Evolutionary conservation across 2,329 filamentous ascomycete genomes (phyloP), one percentile per base, ranked within the genome.

Genomic region (Xenoacremonium recifei): DNA sequence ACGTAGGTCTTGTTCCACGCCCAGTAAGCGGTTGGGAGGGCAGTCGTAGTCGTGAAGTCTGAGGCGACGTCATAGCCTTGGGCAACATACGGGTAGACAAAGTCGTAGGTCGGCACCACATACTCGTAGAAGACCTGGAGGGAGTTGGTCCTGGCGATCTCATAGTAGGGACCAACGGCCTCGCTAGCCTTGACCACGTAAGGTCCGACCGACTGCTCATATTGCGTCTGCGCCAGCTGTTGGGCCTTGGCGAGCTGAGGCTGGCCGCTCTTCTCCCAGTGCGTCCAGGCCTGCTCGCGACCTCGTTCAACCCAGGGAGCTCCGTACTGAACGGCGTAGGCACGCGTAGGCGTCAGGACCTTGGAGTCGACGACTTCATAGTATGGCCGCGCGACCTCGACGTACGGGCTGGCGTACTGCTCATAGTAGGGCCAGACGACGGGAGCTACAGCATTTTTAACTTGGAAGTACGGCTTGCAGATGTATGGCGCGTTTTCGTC

Each of bases 381-480:
- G 67, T 97, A 96, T 1, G 92, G 92, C 46, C 79, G 81, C 25
- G 79, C 84, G 37, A 80, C 70, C 27, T 91, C 78, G 48, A 96
- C 80, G 60, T 96, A 93, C 3, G 89, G 88, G 5, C 85, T 86
- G 18, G 88, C 85, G 59, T 96, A 95, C 44, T 79, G 66, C 53
- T 92, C 72, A 66, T 96, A 97, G 68, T 95, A 95, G 3, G 91
- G 92, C 55, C 84, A 76, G 21, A 95, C 59, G 63, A 92, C 85
- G 4, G 93, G 93, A 19, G 80, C 69, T 45, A 91, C 71, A 43
- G 69, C 59, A 16, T 75, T 67, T 75, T 83, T 71, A 71, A 82
- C 55, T 68, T 82, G 67, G 70, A 85, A 76, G 76, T 96, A 96
- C 9, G 87, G 84, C 59, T 84, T 84, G 77, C 93, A 99, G 48